phyloP scores from a whole-genome alignment of 2,329 filamentous ascomycete species.

The Ophiocordyceps camponoti-leonardi region DNA sequence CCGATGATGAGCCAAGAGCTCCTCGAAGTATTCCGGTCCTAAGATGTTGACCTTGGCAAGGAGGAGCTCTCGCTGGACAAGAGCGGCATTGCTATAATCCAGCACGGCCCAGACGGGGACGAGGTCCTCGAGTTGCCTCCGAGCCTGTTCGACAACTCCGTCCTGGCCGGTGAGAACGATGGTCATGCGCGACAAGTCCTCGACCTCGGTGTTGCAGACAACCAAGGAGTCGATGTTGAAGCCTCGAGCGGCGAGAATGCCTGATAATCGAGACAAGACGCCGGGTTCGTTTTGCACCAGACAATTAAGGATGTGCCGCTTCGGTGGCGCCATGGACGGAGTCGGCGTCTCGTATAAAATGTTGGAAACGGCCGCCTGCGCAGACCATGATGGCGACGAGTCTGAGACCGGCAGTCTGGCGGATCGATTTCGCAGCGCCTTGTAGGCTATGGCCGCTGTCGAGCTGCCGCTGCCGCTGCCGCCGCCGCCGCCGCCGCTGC shows the following conservation, averaged over 20 bases:
- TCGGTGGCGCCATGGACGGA: slow-evolving; percentile 66
- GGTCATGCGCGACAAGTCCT: slow-evolving; percentile 94
- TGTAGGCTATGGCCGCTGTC: slow-evolving; percentile 91
- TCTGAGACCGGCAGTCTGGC: slow-evolving; percentile 68
- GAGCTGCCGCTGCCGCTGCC: slow-evolving; percentile 43
- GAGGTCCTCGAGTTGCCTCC: slow-evolving; percentile 86
- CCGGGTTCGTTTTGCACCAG: slow-evolving; percentile 98
- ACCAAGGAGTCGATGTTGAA: slow-evolving; percentile 99
- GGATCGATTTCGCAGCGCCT: slow-evolving; percentile 82
- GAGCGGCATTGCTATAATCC: slow-evolving; percentile 81
- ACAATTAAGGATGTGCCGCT: slow-evolving; percentile 94
- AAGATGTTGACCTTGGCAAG: slow-evolving; percentile 94
- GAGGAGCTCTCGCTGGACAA: slow-evolving; percentile 89
- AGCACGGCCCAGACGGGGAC: slow-evolving; percentile 97
- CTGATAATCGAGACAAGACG: slow-evolving; percentile 88
- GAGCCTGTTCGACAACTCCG: slow-evolving; percentile 91
- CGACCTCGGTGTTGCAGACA: slow-evolving; percentile 94
- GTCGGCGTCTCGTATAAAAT: slow-evolving; percentile 97
- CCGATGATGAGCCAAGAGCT: slow-evolving; percentile 85
- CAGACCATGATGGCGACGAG: slow-evolving; percentile 65
- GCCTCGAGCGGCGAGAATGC: slow-evolving; percentile 84
- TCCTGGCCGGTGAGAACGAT: slow-evolving; percentile 95
- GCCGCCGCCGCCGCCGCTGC: slow-evolving; percentile 36
- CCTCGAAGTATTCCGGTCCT: slow-evolving; percentile 95
- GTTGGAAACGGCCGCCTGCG: slow-evolving; percentile 87